Evolutionary conservation across 306 rosid species (phyloP), one percentile per base, ranked within the genome.

Genomic region (Dalbergia cochinchinensis): DNA sequence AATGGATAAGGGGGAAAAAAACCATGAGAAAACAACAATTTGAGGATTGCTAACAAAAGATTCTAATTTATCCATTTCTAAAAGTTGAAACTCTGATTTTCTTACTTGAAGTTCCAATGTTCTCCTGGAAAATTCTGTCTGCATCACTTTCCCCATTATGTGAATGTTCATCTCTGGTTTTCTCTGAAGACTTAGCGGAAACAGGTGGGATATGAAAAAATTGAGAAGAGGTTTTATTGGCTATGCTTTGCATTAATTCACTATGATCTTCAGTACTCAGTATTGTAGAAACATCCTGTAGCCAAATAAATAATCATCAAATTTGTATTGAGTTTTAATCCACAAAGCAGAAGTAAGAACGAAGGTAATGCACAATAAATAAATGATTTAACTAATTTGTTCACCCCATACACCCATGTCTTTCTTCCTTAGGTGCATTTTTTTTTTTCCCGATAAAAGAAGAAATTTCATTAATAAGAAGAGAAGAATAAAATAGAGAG

Each of bases 191-290:
- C 44, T 71, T 67, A 76, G 81, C 75, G 31, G 84, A 84, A 88
- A 95, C 93, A n/a, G 72, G 82, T 57, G 96, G 98, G 82, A 95
- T 87, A 76, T 87, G 88, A 80, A 88, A 91, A 80, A 85, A 85
- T 51, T 62, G 87, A 61, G 93, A 87, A 78, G 91, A 88, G 79
- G 88, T 84, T 89, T 91, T 91, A n/a, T 80, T 78, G 80, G 99
- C 94, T 51, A 92, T 72, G 37, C 42, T 87, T 92, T 91, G 91
- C 95, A 95, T 84, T 67, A 89, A 45, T 75, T 92, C 90, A 22
- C 83, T 87, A 54, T 90, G 91, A 77, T 95, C 98, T 85, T 90
- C 97, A 59, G 98, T 95, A 80, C 97, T 91, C 85, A 92, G 82
- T 79, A 95, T 87, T 77, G 89, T 74, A 69, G 99, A 92, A 75